Conservation (phyloP, 2,329 filamentous ascomycete genomes). For the Pezicula neosporulosa region DNA sequence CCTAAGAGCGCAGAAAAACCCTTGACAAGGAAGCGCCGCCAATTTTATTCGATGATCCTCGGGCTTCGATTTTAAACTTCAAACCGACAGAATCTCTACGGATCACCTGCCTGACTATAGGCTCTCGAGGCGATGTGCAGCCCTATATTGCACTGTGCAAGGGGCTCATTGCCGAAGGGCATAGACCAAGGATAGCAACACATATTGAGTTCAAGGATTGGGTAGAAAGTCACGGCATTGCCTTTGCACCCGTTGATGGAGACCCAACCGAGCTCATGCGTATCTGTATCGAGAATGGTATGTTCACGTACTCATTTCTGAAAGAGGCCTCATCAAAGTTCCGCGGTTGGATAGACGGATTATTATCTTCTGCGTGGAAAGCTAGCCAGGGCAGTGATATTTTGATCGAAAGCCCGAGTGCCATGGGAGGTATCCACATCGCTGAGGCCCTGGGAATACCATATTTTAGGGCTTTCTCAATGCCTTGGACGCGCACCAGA, state of each 20-base stretch:
- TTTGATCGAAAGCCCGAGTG: constrained; percentile 90
- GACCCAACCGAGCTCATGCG: constrained; percentile 94
- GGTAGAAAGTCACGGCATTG: constrained; percentile 90
- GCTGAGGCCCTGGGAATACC: constrained; percentile 89
- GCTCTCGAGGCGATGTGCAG: constrained; percentile 92
- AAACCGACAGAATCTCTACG: constrained; percentile 76
- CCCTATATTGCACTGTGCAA: constrained; percentile 97
- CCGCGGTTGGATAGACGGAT: constrained; percentile 89
- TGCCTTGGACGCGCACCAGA: constrained; percentile 96
- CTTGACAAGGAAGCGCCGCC: constrained; percentile 58
- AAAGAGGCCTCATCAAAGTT: constrained; percentile 84
- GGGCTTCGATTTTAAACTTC: constrained; percentile 85
- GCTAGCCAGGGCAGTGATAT: constrained; percentile 86
- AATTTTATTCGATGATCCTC: constrained; percentile 85
- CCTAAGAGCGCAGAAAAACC: constrained; percentile 41
- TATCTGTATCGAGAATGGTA: constrained; percentile 94
- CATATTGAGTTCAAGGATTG: constrained; percentile 86
- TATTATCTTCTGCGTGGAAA: constrained; percentile 76
- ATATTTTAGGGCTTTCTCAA: constrained; percentile 96
- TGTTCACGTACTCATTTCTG: constrained; percentile 91
- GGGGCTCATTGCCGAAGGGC: constrained; percentile 81
- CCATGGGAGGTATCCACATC: constrained; percentile 97
- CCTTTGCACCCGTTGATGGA: constrained; percentile 83
- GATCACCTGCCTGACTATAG: constrained; percentile 93
- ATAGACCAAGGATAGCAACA: constrained; percentile 83